These are phyloP conservation scores for Phialophora chinensis DNA, from an alignment of 2,329 filamentous ascomycete genomes.

Conservation along the genomic window DNA sequence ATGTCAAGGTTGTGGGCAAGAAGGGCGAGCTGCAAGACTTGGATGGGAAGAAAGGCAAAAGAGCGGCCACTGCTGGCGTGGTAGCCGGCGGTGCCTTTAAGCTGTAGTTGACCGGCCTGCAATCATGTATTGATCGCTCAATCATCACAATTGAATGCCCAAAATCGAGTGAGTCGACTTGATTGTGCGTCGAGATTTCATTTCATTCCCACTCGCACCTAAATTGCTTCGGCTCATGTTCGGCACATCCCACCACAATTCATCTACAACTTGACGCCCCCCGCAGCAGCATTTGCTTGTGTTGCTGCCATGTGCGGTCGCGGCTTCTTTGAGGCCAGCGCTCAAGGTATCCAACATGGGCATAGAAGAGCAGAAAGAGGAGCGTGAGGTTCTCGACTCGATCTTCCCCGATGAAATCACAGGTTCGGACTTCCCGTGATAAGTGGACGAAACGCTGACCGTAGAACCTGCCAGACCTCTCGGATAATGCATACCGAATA, in stretches of 20 bases:
- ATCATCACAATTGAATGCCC: background rate
- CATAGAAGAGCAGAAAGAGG: constrained; percentile 87
- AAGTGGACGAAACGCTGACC: background rate
- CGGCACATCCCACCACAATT: constrained; percentile 8
- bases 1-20: constrained; percentile 89
- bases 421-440: constrained; percentile 58
- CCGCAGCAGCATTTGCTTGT: background rate
- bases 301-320: background rate
- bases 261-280: background rate
- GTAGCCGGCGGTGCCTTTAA: constrained; percentile 21
- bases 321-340: background rate
- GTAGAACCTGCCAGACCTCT: constrained; percentile 71
- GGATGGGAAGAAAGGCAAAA: constrained; percentile 73
- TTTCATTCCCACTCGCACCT: background rate
- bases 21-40: constrained; percentile 85
- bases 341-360: constrained; percentile 48
- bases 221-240: constrained; percentile 5
- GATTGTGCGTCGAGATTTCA: background rate
- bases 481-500: constrained; percentile 87
- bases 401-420: constrained; percentile 98
- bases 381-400: constrained; percentile 95
- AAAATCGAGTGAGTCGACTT: background rate
- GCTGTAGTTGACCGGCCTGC: constrained; percentile 14
- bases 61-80: background rate
- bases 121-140: background rate